These are phyloP conservation scores for Ulvella scutata DNA, from an alignment of 139 green algal species.

Conservation along the genomic window DNA sequence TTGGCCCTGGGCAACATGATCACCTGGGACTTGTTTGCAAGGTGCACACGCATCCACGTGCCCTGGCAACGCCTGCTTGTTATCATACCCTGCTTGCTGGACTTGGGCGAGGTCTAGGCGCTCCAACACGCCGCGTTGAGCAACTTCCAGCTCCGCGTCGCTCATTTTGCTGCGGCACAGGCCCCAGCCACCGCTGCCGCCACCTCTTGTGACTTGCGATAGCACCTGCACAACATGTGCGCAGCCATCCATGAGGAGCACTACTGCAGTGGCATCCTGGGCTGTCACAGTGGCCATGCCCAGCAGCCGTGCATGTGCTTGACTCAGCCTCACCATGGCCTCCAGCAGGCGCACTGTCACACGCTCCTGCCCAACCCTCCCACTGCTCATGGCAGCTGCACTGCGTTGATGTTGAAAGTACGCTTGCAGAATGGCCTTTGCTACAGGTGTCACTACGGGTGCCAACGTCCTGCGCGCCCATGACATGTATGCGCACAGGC, in stretches of 20 bases:
- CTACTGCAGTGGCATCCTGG: not conserved
- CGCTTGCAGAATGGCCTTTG: constrained; percentile 23
- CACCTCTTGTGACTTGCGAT: too few relatives aligned
- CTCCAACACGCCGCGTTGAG: too few relatives aligned
- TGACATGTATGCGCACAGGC: not conserved
- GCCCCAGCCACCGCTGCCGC: not conserved
- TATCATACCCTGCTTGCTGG: too few relatives aligned
- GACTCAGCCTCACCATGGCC: constrained; percentile 60
- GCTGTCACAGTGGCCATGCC: not conserved
- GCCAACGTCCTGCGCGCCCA: not conserved
- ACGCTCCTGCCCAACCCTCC: not conserved
- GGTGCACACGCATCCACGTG: too few relatives aligned
- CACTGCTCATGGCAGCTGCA: constrained; percentile 8
- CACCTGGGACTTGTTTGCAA: too few relatives aligned
- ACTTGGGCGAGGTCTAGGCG: too few relatives aligned
- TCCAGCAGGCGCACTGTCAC: constrained; percentile 77
- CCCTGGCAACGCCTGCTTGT: too few relatives aligned
- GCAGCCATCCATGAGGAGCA: constrained; percentile 3
- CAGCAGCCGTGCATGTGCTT: constrained; percentile 21
- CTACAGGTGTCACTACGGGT: not conserved
- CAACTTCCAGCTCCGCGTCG: not conserved
- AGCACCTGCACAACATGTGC: not conserved
- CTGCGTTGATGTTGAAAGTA: constrained; percentile 58
- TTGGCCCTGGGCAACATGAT: too few relatives aligned
- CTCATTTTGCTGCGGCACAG: not conserved